phyloP scores from a whole-genome alignment of 1,284 basidiomycete species.

The Cryptococcus sp. region DNA sequence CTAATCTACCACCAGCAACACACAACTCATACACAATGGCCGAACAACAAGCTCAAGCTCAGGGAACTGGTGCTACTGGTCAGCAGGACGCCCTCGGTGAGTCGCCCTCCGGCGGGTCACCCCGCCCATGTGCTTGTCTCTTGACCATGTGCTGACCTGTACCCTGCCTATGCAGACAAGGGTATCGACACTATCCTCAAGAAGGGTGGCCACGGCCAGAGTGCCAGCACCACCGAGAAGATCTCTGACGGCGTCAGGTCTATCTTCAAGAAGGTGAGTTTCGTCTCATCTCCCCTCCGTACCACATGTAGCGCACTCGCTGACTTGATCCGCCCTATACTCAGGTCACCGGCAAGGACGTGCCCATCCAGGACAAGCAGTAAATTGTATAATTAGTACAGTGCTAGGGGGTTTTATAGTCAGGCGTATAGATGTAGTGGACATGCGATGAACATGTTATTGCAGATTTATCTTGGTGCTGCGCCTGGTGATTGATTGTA shows the following conservation, averaged over 20 bases:
- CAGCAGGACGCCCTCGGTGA: conserved; percentile 10
- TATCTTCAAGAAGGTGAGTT: neutral
- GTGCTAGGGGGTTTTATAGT: neutral
- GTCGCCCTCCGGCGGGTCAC: neutral
- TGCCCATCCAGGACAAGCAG: conserved; percentile 12
- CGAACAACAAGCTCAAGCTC: conserved; percentile 6
- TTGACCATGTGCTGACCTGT: neutral
- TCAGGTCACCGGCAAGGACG: conserved; percentile 1
- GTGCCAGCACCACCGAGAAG: conserved; percentile 48
- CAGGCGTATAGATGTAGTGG: neutral
- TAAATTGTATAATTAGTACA: neutral
- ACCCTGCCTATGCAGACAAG: conserved; percentile 30
- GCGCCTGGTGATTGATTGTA: neutral
- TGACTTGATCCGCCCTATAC: neutral
- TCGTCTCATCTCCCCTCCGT: neutral
- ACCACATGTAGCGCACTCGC: neutral
- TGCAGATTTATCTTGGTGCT: neutral
- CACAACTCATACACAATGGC: neutral
- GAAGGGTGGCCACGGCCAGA: conserved; percentile 42
- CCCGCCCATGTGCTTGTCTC: too few relatives aligned
- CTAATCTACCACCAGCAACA: neutral
- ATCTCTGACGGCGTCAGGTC: conserved; percentile 50
- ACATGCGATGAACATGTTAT: neutral
- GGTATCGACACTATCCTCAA: conserved; percentile 41
- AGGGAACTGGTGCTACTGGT: neutral